A percentile compares a stretch with the other conserved stretches of the same genome.
Conservation (phyloP, 805 yeast species). For the Yarrowia deformans region DNA sequence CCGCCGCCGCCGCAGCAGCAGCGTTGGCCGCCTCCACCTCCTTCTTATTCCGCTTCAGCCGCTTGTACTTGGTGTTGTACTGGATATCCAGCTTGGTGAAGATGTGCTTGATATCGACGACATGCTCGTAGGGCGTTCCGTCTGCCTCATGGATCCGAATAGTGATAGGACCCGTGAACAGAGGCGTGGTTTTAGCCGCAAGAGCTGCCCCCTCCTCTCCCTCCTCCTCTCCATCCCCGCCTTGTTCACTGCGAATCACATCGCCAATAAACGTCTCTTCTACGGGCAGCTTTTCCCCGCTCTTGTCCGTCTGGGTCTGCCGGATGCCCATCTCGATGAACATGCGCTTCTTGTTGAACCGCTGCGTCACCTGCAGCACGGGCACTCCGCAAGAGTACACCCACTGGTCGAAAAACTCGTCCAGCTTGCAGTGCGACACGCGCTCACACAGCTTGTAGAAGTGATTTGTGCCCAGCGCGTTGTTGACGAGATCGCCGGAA, state of each 20-base stretch:
- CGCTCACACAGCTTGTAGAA: constrained; percentile 95
- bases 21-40: constrained; percentile 49
- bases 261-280: constrained; percentile 51
- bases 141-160: constrained; percentile 97
- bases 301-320: constrained; percentile 79
- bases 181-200: constrained; percentile 47
- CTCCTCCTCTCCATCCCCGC: constrained; percentile 28
- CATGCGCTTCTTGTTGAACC: constrained; percentile 92
- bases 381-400: constrained; percentile 90
- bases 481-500: constrained; percentile 88
- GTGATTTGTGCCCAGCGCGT: constrained; percentile 78
- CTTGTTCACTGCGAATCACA: constrained; percentile 51
- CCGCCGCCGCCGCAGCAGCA: background rate
- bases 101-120: constrained; percentile 85
- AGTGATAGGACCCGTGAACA: constrained; percentile 91
- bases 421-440: constrained; percentile 85
- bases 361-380: constrained; percentile 82
- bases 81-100: constrained; percentile 90
- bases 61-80: constrained; percentile 90
- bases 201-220: constrained; percentile 35
- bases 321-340: constrained; percentile 93
- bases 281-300: constrained; percentile 42
- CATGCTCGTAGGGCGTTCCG: constrained; percentile 98
- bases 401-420: constrained; percentile 91
- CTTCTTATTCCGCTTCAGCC: constrained; percentile 66